Base-by-base conservation (phyloP, 2,329 filamentous ascomycete genomes). In the Parascedosporium putredinis region DNA sequence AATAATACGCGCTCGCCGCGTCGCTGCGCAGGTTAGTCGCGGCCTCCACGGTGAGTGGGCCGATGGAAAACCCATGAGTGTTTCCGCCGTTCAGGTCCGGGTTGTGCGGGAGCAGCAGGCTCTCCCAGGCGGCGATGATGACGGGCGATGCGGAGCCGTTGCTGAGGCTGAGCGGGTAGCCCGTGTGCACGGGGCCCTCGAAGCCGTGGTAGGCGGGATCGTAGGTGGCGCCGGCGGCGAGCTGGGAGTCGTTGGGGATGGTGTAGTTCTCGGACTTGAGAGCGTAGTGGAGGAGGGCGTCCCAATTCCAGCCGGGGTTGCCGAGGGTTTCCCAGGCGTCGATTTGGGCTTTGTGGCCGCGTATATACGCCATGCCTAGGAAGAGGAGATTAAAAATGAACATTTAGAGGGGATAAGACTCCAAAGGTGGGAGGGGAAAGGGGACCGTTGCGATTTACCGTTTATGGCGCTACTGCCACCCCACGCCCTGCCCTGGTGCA, bases 81-180 rank as follows among this genome's bases (percentile, higher is more conserved):
- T 72, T 67, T 2, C 76, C 76, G 12, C 67, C 64, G 36, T 70
- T 67, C 36, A 78, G 59, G 0, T 72, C 68, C 0, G 71, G 71
- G 36, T 65, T 71, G 12, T 58, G 52, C 4, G 52, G 47, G n/a
- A 66, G 60, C 1, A 63, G 64, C 2, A 69, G 47, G 9, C 33
- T 52, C n/a, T 69, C 64, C 62, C 67, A 75, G 0, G 62, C 56
- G 9, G 62, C 53, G n/a, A 59, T 58, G 1, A 61, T 55, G 2
- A 56, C 56, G 4, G 69, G 59, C 1, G 60, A 58, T 8, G 60
- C 59, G n/a, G n/a, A n/a, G n/a, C n/a, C n/a, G 42, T 67, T 68
- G 14, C 58, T 45, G 53, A 72, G 68, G 23, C 72, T 67, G 10
- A 58, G 58, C 3, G 71, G 69, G 56, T 63, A 48, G 24, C 62